Evolutionary conservation across 169 alveolate genomes (phyloP), one percentile per base, ranked within the genome.

Genomic region (Eimeria brunetti): DNA sequence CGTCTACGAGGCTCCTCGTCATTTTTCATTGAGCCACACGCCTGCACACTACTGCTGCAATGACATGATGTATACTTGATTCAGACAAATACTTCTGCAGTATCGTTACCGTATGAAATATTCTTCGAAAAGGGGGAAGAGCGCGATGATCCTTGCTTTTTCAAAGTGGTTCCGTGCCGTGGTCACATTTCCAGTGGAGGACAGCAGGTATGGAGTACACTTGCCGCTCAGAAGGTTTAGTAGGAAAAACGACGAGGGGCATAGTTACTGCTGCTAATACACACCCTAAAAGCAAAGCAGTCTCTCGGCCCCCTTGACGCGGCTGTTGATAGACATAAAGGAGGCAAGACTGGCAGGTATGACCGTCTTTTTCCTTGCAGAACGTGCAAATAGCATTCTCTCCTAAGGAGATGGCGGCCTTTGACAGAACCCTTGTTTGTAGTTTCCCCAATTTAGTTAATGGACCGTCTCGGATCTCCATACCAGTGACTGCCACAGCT

Each of bases 101-200:
- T 98, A n/a, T 96, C 98, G 0, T 95, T 98, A 38, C 98, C 98
- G 73, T 98, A 97, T 96, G 96, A 96, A 88, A 97, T 98, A 88
- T 96, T 96, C 78, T 96, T 97, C 86, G 96, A 93, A 36, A 81
- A 96, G 49, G 96, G 88, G 44, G 6, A 36, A 24, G 56, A 73
- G 38, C 86, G 62, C 84, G 88, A 75, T 24, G 71, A 80, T 27
- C 96, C 96, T 38, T 51, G 94, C 33, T 94, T 94, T 60, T 94
- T 86, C 94, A 36, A 38, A 30, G 44, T 94, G 64, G 27, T 86
- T 4, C 91, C 94, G 56, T 49, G 76, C 62, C 88, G 78, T 11
- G 93, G 93, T 51, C 75, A 46, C 20, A 86, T 86, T 86, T 33
- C 93, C 49, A 51, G 93, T 46, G 93, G 83, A 9, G 83, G 93